These are phyloP conservation scores for Amauroascus niger DNA, from an alignment of 2,329 filamentous ascomycete genomes.

Conservation along the genomic window DNA sequence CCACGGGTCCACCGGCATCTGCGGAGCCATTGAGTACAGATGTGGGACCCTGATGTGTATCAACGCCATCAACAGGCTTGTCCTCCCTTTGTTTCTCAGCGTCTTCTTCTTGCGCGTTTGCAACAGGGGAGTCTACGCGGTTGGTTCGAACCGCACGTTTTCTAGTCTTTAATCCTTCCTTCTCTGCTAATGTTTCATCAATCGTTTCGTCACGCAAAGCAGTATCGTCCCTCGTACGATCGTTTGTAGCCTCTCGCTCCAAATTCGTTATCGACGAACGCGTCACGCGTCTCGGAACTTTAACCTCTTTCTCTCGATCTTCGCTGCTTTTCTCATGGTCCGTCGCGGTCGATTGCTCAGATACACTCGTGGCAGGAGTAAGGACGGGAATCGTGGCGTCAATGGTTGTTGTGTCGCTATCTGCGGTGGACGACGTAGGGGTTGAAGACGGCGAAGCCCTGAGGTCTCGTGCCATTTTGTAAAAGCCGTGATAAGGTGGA, in stretches of 20 bases:
- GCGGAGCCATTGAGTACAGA: background rate
- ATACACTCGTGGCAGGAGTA: slow-evolving; percentile 35
- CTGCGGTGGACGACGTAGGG: background rate
- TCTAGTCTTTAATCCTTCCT: background rate
- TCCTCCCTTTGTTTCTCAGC: background rate
- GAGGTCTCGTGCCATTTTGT: slow-evolving; percentile 10
- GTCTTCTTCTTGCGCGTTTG: background rate
- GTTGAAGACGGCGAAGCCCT: slow-evolving; percentile 6
- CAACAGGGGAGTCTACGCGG: background rate
- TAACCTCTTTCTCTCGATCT: slow-evolving; percentile 19
- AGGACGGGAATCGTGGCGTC: slow-evolving; percentile 32
- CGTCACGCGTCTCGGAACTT: slow-evolving; percentile 32
- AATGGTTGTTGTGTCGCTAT: slow-evolving; percentile 11
- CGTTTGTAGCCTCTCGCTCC: background rate
- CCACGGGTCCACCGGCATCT: background rate
- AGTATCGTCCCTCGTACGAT: background rate
- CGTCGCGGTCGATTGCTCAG: slow-evolving; percentile 35
- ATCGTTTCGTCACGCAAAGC: background rate
- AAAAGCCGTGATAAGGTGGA: background rate
- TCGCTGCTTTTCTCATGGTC: slow-evolving; percentile 26
- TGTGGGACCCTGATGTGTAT: background rate
- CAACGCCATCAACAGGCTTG: background rate
- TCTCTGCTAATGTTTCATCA: background rate
- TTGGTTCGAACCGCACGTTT: background rate
- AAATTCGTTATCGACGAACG: slow-evolving; percentile 29